These are phyloP conservation scores for Hericium alpestre DNA, from an alignment of 768 basidiomycete genomes.

Conservation along the genomic window DNA sequence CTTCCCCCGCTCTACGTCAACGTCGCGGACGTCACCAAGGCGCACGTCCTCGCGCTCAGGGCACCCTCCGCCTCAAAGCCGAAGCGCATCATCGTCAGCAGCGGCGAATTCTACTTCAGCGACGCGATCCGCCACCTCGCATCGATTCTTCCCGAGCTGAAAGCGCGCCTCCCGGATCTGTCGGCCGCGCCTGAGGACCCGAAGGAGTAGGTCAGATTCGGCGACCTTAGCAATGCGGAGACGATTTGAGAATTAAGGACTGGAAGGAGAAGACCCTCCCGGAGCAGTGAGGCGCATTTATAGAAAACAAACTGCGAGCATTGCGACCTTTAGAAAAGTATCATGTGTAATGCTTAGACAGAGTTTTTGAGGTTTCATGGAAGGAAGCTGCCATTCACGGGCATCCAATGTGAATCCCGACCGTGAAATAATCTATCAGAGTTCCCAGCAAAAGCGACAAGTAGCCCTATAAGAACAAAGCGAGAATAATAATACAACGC, in stretches of 20 bases:
- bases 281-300: background rate
- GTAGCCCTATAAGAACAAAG: too few relatives aligned
- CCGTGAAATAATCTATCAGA: too few relatives aligned
- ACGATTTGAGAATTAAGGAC: background rate
- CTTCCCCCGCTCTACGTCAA: background rate
- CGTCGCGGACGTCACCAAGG: background rate
- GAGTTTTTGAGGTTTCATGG: too few relatives aligned
- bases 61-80: background rate
- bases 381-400: too few relatives aligned
- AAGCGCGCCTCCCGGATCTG: background rate
- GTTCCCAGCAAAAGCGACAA: too few relatives aligned
- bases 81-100: background rate
- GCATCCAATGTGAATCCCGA: too few relatives aligned
- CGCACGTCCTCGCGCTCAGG: slow-evolving; percentile 1
- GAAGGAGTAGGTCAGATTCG: background rate
- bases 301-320: too few relatives aligned
- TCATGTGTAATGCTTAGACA: too few relatives aligned
- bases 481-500: too few relatives aligned
- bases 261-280: slow-evolving; percentile 1
- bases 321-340: too few relatives aligned
- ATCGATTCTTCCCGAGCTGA: background rate
- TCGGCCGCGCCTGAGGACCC: slow-evolving; percentile 4
- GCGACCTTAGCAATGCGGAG: background rate
- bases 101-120: background rate
- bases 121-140: background rate